These are phyloP conservation scores for Copromyces sp. DNA, from an alignment of 495 filamentous ascomycete species.

Conservation along the genomic window DNA sequence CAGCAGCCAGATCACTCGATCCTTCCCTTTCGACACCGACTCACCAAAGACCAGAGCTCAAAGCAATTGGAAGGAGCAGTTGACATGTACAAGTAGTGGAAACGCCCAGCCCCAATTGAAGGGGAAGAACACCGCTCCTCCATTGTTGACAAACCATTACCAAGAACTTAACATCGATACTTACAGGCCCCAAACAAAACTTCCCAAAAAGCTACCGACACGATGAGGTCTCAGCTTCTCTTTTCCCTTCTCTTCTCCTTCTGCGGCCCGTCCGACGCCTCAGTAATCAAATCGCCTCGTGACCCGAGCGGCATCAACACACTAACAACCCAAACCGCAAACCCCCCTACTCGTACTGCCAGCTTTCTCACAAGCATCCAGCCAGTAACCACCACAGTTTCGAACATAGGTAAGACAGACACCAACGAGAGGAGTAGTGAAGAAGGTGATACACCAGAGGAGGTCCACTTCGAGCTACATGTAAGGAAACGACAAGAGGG, in stretches of 20 bases:
- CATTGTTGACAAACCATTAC: no score
- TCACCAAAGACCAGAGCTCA: background rate
- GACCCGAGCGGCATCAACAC: background rate
- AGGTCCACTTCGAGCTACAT: background rate
- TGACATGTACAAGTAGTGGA: background rate
- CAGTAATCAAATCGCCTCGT: background rate
- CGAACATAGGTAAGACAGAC: no score
- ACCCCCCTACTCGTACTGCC: no score
- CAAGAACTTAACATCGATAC: no score
- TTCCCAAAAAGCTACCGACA: background rate
- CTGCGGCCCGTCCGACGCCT: background rate
- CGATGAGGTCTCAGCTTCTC: background rate
- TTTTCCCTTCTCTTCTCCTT: background rate
- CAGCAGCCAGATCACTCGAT: background rate
- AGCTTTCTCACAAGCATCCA: no score
- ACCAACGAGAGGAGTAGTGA: background rate
- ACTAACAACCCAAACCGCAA: background rate
- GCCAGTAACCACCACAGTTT: no score
- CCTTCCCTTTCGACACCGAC: background rate
- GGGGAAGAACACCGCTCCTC: background rate
- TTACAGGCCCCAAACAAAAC: no score
- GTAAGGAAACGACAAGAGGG: background rate
- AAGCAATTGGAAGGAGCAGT: background rate
- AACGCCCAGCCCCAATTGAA: background rate
- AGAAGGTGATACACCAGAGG: background rate